Conservation (phyloP, 2,329 filamentous ascomycete genomes). For the Fusarium napiforme region DNA sequence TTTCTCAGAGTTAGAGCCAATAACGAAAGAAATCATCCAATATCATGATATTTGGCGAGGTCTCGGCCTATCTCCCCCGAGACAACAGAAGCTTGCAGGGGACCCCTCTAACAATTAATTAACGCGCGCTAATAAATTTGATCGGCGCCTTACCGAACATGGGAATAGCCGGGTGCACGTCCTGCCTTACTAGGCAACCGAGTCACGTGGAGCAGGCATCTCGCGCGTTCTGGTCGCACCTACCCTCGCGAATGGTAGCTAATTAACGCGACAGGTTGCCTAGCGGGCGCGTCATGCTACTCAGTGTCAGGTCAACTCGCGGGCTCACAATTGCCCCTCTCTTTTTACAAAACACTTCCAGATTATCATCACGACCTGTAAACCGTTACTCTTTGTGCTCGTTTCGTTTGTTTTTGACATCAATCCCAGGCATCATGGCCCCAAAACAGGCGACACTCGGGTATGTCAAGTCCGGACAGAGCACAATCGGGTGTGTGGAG, state of each 20-base stretch:
- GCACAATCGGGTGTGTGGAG: constrained; percentile 73
- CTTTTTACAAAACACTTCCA: constrained; percentile 23
- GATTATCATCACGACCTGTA: constrained; percentile 8
- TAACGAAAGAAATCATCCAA: not conserved
- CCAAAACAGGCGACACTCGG: constrained; percentile 84
- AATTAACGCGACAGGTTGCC: constrained; percentile 56
- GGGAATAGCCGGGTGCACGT: not conserved
- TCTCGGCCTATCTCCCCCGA: constrained; percentile 34
- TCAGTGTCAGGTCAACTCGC: constrained; percentile 36
- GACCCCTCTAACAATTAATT: constrained; percentile 18
- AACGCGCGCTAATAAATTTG: constrained; percentile 18
- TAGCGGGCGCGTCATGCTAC: constrained; percentile 51
- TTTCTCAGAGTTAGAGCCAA: not conserved
- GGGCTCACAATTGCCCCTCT: constrained; percentile 33
- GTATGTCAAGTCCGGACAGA: constrained; percentile 83
- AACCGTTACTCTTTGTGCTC: constrained; percentile 8
- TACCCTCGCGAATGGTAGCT: constrained; percentile 37
- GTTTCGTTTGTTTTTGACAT: constrained; percentile 5
- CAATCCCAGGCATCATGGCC: constrained; percentile 52
- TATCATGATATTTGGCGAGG: constrained; percentile 21
- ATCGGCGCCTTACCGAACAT: constrained; percentile 1
- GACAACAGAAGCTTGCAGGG: constrained; percentile 13
- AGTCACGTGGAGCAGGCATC: constrained; percentile 41
- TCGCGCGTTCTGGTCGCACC: constrained; percentile 39
- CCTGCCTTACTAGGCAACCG: not conserved